A percentile compares a stretch with the other conserved stretches of the same genome.
phyloP scores from a whole-genome alignment of 2,329 filamentous ascomycete species.

The Arthrobotrys musiformis region DNA sequence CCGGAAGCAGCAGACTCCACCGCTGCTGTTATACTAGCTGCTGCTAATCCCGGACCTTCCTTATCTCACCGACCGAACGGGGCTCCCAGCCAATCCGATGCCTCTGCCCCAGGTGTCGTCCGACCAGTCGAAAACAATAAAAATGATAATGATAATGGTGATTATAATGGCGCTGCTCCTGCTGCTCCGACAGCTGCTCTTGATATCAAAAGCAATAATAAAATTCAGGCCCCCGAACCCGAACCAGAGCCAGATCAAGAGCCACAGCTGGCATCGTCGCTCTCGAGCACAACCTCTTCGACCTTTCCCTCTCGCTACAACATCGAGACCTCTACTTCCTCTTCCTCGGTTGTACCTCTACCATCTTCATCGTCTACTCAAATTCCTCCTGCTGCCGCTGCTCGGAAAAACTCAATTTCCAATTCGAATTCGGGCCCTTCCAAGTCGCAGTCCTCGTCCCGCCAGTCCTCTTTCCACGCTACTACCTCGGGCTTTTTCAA shows the following conservation, averaged over 20 bases:
- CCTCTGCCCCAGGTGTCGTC: constrained; percentile 40
- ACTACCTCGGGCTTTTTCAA: constrained; percentile 55
- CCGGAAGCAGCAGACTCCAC: constrained; percentile 49
- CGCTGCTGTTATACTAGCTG: constrained; percentile 12
- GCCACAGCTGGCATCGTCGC: constrained; percentile 23
- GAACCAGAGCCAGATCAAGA: too few species aligned
- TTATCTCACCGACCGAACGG: constrained; percentile 39
- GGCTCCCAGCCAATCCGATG: constrained; percentile 7
- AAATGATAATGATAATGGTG: background rate
- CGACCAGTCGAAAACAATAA: constrained; percentile 6
- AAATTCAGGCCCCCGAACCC: too few species aligned
- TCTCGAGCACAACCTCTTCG: constrained; percentile 29
- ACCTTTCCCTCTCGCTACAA: constrained; percentile 19
- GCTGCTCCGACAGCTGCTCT: background rate
- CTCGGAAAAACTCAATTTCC: constrained; percentile 41
- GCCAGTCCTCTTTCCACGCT: constrained; percentile 50
- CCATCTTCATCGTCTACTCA: too few species aligned
- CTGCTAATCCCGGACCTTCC: constrained; percentile 29
- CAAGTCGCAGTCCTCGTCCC: constrained; percentile 45
- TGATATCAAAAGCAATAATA: constrained; percentile 19
- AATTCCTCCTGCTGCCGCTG: too few species aligned
- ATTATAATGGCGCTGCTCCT: background rate
- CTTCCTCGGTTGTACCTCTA: constrained; percentile 1
- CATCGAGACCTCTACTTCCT: too few species aligned
- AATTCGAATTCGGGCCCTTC: constrained; percentile 32